Evolutionary conservation across 257 asterid species (phyloP).

Genomic region (Plantago major): DNA sequence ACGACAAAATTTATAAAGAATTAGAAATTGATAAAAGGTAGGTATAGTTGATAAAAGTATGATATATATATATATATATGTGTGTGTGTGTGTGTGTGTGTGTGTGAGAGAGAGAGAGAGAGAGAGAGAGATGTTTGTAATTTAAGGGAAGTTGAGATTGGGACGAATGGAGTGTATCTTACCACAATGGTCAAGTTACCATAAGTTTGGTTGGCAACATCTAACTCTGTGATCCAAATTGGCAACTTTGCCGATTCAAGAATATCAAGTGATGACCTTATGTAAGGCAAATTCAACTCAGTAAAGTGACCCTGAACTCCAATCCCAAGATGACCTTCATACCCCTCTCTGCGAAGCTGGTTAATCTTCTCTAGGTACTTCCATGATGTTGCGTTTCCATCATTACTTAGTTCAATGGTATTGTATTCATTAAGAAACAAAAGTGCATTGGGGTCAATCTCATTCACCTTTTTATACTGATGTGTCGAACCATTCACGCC

Average conservation of each 20-base stretch:
- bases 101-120: no score
- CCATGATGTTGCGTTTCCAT: slow-evolving; percentile 18
- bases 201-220: background rate
- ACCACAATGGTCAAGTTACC: background rate
- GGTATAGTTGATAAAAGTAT: no score
- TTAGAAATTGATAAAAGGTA: no score
- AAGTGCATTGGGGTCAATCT: slow-evolving; percentile 17
- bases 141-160: no score
- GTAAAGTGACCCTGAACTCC: slow-evolving; percentile 27
- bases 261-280: slow-evolving; percentile 27
- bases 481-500: slow-evolving; percentile 3
- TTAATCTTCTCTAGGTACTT: slow-evolving; percentile 24
- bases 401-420: slow-evolving; percentile 24
- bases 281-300: slow-evolving; percentile 17
- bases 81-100: no score
- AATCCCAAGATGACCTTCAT: slow-evolving; percentile 19
- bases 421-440: slow-evolving; percentile 34
- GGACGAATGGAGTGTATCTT: no score
- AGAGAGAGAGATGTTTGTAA: no score
- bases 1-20: no score
- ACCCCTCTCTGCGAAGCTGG: slow-evolving; percentile 15
- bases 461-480: slow-evolving; percentile 21
- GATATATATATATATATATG: no score
- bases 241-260: slow-evolving; percentile 24
- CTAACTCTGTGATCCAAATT: slow-evolving; percentile 33